Evolutionary conservation across 148 eudicot species (phyloP).

Genomic region (Camellia japonica): DNA sequence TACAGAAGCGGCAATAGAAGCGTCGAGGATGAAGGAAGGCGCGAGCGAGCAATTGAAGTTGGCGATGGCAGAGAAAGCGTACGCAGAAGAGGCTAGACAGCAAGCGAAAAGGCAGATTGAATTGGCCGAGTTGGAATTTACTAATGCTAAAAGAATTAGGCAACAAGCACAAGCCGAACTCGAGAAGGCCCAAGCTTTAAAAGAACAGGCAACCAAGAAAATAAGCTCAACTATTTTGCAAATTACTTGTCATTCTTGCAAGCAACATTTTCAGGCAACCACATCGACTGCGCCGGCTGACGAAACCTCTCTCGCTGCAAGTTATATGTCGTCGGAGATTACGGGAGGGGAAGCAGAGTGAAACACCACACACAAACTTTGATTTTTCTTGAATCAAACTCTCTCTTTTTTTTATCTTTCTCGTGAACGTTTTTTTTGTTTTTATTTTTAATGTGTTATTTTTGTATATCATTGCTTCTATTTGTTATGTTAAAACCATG

Average conservation of each 20-base stretch:
- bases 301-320: conserved; percentile 22
- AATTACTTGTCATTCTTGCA: conserved; percentile 37
- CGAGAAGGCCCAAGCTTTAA: conserved; percentile 27
- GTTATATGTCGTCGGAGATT: conserved; percentile 26
- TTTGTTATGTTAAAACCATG: background rate
- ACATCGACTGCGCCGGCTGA: background rate
- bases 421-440: no score
- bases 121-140: conserved; percentile 35
- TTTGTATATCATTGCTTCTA: background rate
- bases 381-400: no score
- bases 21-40: conserved; percentile 35
- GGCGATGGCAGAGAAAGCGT: conserved; percentile 42
- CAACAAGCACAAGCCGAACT: conserved; percentile 34
- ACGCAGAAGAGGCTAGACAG: conserved; percentile 32
- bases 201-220: conserved; percentile 28
- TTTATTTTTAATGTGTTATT: no score
- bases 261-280: conserved; percentile 27
- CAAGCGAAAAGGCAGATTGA: conserved; percentile 30
- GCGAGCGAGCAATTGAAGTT: conserved; percentile 49
- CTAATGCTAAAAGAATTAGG: conserved; percentile 31
- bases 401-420: background rate
- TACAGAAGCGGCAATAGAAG: conserved; percentile 5
- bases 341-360: conserved; percentile 21
- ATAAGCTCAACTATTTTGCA: conserved; percentile 28
- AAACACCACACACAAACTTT: background rate